Conservation (phyloP, 257 asterid species). For the Przewalskia tangutica region DNA sequence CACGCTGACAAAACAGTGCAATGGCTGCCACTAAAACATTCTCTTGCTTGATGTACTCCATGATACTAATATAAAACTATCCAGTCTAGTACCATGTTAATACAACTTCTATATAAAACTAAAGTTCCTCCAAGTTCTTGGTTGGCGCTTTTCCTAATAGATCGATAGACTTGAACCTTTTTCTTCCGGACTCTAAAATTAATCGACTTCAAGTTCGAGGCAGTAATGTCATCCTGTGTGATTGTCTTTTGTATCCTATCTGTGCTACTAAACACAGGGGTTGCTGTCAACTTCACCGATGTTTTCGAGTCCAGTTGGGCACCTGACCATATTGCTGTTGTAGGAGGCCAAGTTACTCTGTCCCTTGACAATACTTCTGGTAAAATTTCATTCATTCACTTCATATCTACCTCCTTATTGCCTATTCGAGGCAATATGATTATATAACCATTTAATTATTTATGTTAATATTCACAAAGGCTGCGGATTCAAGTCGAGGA, state of each 20-base stretch:
- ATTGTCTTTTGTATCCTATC: not conserved
- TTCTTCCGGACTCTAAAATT: not conserved
- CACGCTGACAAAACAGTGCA: not conserved
- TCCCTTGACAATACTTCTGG: slow-evolving; percentile 39
- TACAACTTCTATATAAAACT: not conserved
- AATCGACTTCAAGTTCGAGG: not conserved
- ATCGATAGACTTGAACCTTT: not conserved
- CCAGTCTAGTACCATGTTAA: not conserved
- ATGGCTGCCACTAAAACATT: slow-evolving; percentile 3
- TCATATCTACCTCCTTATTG: not conserved
- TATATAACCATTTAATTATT: not conserved
- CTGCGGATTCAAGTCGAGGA: slow-evolving; percentile 53
- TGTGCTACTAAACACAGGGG: slow-evolving; percentile 5
- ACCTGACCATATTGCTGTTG: slow-evolving; percentile 32
- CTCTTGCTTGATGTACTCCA: not conserved
- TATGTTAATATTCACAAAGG: slow-evolving; percentile 16
- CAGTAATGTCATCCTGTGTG: not conserved
- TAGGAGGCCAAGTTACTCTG: slow-evolving; percentile 22
- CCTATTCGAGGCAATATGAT: not conserved
- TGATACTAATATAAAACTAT: not conserved
- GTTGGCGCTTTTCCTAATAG: not conserved
- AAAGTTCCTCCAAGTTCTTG: not conserved
- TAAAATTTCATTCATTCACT: not conserved
- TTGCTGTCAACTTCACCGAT: slow-evolving; percentile 23
- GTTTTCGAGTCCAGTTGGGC: slow-evolving; percentile 39